A percentile compares a stretch with the other conserved stretches of the same genome.
Conservation (phyloP, 257 asterid species). For the Nicotiana paniculata region DNA sequence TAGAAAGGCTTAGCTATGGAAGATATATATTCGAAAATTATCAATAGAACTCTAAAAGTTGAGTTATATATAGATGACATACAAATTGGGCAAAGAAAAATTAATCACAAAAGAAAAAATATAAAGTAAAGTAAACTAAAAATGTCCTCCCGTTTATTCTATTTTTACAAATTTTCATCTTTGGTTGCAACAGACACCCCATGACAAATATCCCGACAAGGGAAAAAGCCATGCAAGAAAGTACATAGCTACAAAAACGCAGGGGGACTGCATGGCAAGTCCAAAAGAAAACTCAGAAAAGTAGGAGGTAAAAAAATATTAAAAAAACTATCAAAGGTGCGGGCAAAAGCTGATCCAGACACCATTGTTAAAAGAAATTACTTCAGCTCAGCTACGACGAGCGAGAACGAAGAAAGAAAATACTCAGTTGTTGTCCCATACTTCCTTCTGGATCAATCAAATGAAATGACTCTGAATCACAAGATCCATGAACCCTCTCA, state of each 20-base stretch:
- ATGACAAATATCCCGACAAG: constrained; percentile 7
- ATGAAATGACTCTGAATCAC: constrained; percentile 49
- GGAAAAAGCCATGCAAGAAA: constrained; percentile 31
- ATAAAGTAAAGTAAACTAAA: not conserved
- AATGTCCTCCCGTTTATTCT: not conserved
- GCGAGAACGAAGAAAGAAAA: constrained; percentile 41
- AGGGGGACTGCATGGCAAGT: constrained; percentile 10
- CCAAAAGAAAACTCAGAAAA: not conserved
- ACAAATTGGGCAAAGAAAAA: not conserved
- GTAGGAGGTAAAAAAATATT: not conserved
- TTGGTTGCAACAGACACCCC: constrained; percentile 19
- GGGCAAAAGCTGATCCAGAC: not conserved
- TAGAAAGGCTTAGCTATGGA: no score
- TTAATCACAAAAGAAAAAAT: not conserved
- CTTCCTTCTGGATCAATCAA: constrained; percentile 50
- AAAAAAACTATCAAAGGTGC: not conserved
- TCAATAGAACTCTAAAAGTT: not conserved
- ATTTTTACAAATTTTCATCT: not conserved
- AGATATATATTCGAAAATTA: no score
- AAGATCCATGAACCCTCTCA: constrained; percentile 42
- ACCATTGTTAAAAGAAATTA: no score
- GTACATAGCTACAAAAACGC: constrained; percentile 28
- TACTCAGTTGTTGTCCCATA: constrained; percentile 46
- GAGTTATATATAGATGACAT: not conserved
- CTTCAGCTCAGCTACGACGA: not conserved